Evolutionary conservation across 176 grass and related monocot species (phyloP).

Genomic region (Melocanna baccifera): DNA sequence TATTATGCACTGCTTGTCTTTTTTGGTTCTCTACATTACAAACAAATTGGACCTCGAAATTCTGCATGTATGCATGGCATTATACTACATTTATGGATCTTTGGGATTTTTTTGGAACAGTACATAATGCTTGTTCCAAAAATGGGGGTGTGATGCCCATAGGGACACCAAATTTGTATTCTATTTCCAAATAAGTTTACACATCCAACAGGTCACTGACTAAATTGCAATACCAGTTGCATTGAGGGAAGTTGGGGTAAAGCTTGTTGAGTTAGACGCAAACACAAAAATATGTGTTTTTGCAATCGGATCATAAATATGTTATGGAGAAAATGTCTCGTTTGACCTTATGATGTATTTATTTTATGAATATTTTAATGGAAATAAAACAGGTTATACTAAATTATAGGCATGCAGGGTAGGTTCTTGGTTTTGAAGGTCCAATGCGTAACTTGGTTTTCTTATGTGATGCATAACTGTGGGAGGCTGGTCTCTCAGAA

Average conservation of each 20-base stretch:
- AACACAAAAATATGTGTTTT: background rate
- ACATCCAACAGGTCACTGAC: background rate
- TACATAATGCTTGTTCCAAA: background rate
- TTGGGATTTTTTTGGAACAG: background rate
- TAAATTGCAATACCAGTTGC: background rate
- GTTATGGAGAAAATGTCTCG: background rate
- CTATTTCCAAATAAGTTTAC: background rate
- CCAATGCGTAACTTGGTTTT: background rate
- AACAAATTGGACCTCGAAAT: background rate
- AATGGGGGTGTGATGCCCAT: background rate
- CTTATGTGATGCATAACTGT: background rate
- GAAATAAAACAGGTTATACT: background rate
- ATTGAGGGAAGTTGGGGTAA: background rate
- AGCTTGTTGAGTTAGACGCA: background rate
- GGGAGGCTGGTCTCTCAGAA: background rate
- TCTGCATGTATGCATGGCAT: background rate
- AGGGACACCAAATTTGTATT: background rate
- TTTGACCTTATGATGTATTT: background rate
- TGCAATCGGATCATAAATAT: background rate
- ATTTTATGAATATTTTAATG: background rate
- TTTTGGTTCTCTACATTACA: background rate
- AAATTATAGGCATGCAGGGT: background rate
- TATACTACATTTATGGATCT: background rate
- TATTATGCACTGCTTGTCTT: background rate
- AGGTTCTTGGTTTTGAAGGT: conserved; percentile 8